Base-by-base conservation (phyloP, 1,284 basidiomycete genomes). In the Ustilago curta region DNA sequence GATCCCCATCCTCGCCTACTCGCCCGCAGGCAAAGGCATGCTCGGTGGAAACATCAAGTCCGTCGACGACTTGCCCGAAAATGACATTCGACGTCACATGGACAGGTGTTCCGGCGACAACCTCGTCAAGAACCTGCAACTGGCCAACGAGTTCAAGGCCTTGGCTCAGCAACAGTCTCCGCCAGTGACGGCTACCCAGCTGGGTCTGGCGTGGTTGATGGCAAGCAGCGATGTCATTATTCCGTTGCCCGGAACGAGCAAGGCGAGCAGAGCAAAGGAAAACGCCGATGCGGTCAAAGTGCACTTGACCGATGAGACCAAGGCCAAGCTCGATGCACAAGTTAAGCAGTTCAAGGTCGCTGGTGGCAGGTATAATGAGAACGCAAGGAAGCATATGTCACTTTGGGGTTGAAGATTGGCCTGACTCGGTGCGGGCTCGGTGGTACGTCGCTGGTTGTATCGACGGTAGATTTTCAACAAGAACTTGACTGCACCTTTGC, bases 1-100 rank as follows among this genome's bases (percentile, higher is more conserved):
- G 2, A 85, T 89, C 39, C 85, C 89, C 18, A 86, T 92, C 52
- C 86, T 90, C 11, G 89, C 90, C 4, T 91, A 91, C 79, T 88
- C 88, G 0, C 78, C 78, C 6, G 57, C 68, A 6, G 73, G 70
- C 4, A 62, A 65, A 29, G 91, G 91, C 0, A 78, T 92, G 52
- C 78, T 92, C 25, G 89, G 89, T 0, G 91, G 91, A 1, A 83
- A 84, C 76, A 87, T 88, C 76, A 87, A 87, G 83, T 87, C 86
- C 8, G 84, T 85, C 3, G 87, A 87, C 27, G 89, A 90, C 74
- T 87, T 91, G 57, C 86, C 87, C 11, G 86, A 87, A 29, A 87
- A 85, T 39, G 90, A 90, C 75, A 86, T 87, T 63, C 86, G 88
- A 1, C 49, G 84, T 85, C 18, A 68, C 9, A 78, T 86, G 23